These are phyloP conservation scores for Pyrus communis DNA, from an alignment of 306 rosid species.

Conservation along the genomic window DNA sequence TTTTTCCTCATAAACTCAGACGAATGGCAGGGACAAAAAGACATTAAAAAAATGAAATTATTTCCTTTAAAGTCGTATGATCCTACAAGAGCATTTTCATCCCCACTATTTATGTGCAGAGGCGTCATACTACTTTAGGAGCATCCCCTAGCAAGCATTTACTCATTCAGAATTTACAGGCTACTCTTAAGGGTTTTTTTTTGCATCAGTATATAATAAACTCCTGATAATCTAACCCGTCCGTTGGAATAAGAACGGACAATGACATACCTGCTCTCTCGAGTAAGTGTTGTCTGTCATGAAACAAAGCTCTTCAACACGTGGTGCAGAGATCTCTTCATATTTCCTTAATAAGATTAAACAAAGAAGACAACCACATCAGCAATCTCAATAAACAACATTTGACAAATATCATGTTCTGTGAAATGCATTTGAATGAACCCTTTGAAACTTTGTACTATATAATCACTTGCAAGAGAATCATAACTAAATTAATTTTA, in stretches of 20 bases:
- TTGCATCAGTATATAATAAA: background rate
- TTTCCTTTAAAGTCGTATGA: background rate
- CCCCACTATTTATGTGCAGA: background rate
- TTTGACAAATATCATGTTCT: background rate
- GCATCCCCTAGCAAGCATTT: background rate
- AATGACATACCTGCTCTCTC: constrained; percentile 44
- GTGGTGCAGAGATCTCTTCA: constrained; percentile 63
- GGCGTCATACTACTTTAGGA: background rate
- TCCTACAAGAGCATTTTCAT: background rate
- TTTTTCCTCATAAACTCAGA: background rate
- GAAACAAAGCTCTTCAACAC: constrained; percentile 52
- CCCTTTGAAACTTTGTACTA: background rate
- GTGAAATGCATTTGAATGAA: background rate
- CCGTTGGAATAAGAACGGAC: background rate
- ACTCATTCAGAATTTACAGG: background rate
- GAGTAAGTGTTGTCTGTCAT: constrained; percentile 60
- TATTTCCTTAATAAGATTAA: constrained; percentile 35
- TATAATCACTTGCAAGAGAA: background rate
- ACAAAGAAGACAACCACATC: constrained; percentile 8
- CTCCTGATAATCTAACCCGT: background rate
- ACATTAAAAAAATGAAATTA: background rate
- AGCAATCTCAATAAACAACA: background rate
- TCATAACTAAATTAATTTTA: background rate
- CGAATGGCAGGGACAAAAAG: background rate
- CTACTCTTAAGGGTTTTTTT: background rate